Evolutionary conservation across 1,284 basidiomycete species (phyloP).

Genomic region (Puccinia triticina): DNA sequence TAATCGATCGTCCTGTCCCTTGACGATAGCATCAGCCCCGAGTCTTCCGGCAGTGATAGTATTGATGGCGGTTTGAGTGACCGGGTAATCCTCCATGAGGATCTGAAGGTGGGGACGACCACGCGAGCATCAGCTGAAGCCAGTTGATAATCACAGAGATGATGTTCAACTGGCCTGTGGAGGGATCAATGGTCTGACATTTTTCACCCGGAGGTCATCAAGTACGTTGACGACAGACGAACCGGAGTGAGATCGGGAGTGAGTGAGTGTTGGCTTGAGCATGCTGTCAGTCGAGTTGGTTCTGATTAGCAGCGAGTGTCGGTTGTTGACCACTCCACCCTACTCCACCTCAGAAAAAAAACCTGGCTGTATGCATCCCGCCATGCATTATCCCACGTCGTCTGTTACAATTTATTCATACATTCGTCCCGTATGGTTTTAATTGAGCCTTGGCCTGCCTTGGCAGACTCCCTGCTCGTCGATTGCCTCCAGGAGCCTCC

Average conservation of each 20-base stretch:
- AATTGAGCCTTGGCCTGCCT: no score
- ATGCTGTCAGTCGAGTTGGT: neutral
- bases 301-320: neutral
- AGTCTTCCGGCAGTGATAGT: conserved; percentile 52
- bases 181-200: conserved; percentile 82
- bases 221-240: conserved; percentile 59
- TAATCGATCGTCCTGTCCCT: conserved; percentile 82
- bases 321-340: conserved; percentile 13
- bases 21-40: conserved; percentile 70
- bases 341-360: no score
- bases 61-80: conserved; percentile 58
- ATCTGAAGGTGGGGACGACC: neutral
- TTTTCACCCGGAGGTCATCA: conserved; percentile 83
- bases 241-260: conserved; percentile 30
- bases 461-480: no score
- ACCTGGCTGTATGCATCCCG: neutral
- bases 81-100: conserved; percentile 19
- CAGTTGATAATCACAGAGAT: neutral
- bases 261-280: conserved; percentile 13
- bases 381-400: no score
- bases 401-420: no score
- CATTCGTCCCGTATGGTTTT: no score
- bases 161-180: conserved; percentile 51
- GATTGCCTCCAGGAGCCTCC: no score
- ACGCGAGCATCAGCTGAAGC: neutral